Percentiles rank a stretch among this genome's conserved stretches.
phyloP scores from a whole-genome alignment of 768 basidiomycete genomes.

The Lentinula lateritia region DNA sequence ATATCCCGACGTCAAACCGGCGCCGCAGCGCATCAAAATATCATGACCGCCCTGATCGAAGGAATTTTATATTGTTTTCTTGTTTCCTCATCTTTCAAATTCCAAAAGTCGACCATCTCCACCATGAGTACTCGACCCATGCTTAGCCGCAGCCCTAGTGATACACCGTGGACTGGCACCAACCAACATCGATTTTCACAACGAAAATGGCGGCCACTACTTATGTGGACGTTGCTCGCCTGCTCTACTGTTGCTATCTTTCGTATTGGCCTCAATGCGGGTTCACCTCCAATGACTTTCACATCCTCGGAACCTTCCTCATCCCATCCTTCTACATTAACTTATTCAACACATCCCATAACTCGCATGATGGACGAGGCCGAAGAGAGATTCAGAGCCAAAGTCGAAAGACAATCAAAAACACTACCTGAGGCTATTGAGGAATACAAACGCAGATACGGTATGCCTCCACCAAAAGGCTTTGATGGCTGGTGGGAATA shows the following conservation, averaged over 20 bases:
- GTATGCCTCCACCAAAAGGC: slow-evolving; percentile 76
- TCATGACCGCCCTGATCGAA: neutral
- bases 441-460: slow-evolving; percentile 79
- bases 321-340: slow-evolving; percentile 10
- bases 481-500: slow-evolving; percentile 92
- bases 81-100: neutral
- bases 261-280: neutral
- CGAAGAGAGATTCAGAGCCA: slow-evolving; percentile 60
- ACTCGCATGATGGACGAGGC: slow-evolving; percentile 80
- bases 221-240: neutral
- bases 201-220: neutral
- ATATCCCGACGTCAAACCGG: too few species aligned
- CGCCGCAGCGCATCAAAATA: neutral
- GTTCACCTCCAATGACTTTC: slow-evolving; percentile 13
- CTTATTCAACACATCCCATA: slow-evolving; percentile 61
- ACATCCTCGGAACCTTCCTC: slow-evolving; percentile 12
- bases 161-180: neutral
- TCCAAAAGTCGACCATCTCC: neutral
- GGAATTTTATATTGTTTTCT: neutral
- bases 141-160: neutral
- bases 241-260: neutral
- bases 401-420: slow-evolving; percentile 72
- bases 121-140: neutral
- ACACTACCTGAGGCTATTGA: slow-evolving; percentile 72
- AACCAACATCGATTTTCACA: neutral